Evolutionary conservation across 2,329 filamentous ascomycete genomes (phyloP).

Genomic region (Cylindrodendrum hubeiense): DNA sequence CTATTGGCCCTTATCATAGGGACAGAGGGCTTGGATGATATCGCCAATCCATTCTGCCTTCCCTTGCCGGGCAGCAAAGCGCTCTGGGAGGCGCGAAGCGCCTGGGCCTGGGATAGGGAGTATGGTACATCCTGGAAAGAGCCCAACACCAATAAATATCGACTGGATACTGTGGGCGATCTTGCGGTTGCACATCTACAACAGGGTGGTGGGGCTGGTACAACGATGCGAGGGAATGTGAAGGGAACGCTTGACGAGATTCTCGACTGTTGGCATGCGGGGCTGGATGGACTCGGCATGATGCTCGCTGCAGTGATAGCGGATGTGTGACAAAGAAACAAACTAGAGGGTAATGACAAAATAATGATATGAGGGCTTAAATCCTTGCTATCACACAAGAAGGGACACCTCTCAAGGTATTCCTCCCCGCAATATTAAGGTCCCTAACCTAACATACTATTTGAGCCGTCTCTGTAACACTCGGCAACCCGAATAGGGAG

Average conservation of each 20-base stretch:
- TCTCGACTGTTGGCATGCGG: not conserved
- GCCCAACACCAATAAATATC: not conserved
- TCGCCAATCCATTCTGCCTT: not conserved
- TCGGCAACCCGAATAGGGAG: too few relatives aligned
- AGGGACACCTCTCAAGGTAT: too few relatives aligned
- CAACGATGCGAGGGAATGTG: not conserved
- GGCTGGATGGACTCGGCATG: slow-evolving; percentile 6
- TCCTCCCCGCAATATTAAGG: too few relatives aligned
- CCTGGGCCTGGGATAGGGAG: not conserved
- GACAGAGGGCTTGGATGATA: not conserved
- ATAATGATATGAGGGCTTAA: not conserved
- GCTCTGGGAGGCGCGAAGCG: slow-evolving; percentile 2
- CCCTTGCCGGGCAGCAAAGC: slow-evolving; percentile 1
- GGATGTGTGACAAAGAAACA: not conserved
- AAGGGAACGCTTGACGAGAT: not conserved
- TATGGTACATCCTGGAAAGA: not conserved
- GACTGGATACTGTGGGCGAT: not conserved
- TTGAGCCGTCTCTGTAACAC: too few relatives aligned
- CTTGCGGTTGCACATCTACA: not conserved
- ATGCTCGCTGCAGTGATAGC: slow-evolving; percentile 2
- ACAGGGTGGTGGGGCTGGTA: too few relatives aligned
- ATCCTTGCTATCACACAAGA: too few relatives aligned
- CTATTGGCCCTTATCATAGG: not conserved
- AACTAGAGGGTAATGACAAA: not conserved
- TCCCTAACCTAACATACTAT: too few relatives aligned